Evolutionary conservation across 2,329 filamentous ascomycete genomes (phyloP).

Genomic region (Sordariomycetes sp.): DNA sequence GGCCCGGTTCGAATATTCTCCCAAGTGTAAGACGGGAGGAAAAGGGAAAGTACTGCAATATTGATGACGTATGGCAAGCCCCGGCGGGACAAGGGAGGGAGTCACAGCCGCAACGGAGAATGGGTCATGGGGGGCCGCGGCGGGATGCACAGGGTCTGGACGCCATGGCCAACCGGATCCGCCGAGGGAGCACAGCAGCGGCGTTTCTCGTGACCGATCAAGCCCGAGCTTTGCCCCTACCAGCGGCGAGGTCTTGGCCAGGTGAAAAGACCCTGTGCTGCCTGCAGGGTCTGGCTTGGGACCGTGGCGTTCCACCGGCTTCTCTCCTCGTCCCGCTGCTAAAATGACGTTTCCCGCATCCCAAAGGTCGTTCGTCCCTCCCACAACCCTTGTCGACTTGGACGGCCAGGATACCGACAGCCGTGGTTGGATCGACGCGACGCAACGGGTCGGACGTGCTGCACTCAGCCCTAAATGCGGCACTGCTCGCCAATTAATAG

Average conservation of each 20-base stretch:
- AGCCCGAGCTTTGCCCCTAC: neutral
- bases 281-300: neutral
- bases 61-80: neutral
- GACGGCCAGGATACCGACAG: neutral
- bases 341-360: neutral
- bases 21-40: neutral
- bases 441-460: neutral
- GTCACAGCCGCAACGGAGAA: neutral
- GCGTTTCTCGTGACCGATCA: neutral
- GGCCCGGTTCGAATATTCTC: too few relatives aligned
- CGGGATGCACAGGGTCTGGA: neutral
- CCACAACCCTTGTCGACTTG: neutral
- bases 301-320: neutral
- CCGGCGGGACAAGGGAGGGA: neutral
- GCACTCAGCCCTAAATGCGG: neutral
- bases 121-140: neutral
- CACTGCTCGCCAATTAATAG: neutral
- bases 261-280: constrained; percentile 2
- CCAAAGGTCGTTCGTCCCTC: neutral
- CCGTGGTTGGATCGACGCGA: neutral
- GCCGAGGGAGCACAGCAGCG: neutral
- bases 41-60: neutral
- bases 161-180: neutral
- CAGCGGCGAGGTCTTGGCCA: neutral
- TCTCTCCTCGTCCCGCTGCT: neutral